Base-by-base conservation (phyloP, 306 rosid species). In the Glycine latifolia region DNA sequence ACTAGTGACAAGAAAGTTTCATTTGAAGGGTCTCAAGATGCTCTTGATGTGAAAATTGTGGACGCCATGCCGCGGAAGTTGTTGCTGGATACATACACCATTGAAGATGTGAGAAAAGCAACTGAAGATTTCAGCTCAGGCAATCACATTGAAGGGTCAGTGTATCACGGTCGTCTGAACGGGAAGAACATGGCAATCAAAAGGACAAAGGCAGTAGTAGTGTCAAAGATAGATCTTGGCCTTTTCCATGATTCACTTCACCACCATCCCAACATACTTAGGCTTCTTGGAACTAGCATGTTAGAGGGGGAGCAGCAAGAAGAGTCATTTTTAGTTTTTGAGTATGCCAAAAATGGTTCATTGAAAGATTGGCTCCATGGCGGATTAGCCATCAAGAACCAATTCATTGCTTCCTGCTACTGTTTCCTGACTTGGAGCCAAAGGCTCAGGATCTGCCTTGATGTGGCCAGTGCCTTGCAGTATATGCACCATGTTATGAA, bases 351-450 rank as follows among this genome's bases (percentile, higher is more conserved):
- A 75, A 95, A 95, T 41, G 99, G 99, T 20, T 90, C 99, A 3
- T 69, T 95, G 71, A 93, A 90, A 80, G 99, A 95, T 70, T 95
- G 99, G 99, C 92, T 95, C 56, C 97, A 95, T 35, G 95, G 95
- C 17, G 97, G 99, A 50, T 76, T 95, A 83, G 99, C 99, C 48
- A 89, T 95, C 71, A 95, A 95, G 87, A 95, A 89, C 81, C 97
- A 95, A 76, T 95, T 91, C 94, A 95, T 93, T 67, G 79, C 94
- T 59, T 95, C 99, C 8, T 95, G 99, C 81, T 88, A 91, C 53
- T 91, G 99, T 75, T 93, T 95, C 92, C 77, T 93, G 43, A 90
- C 97, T 72, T 95, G 99, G 99, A 88, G 84, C 70, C 99, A 93
- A 65, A 77, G 99, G 86, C 83, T 95, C 7, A 91, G 79, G 63